phyloP scores from a whole-genome alignment of 2,329 filamentous ascomycete species.

The Coniochaeta ligniaria region DNA sequence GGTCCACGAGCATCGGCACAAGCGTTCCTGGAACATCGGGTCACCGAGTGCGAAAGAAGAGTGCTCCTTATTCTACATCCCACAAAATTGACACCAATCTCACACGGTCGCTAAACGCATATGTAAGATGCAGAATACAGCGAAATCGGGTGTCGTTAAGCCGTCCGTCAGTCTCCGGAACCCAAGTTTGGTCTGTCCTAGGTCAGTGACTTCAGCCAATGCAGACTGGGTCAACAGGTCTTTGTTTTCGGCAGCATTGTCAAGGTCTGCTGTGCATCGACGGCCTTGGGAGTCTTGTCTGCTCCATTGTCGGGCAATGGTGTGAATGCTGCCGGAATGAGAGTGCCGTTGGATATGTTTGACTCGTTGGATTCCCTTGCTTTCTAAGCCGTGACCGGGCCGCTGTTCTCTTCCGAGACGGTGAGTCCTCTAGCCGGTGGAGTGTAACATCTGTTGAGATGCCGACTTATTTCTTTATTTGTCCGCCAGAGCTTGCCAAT shows the following conservation, averaged over 20 bases:
- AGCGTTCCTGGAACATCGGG: conserved; percentile 6
- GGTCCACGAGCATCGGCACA: no score
- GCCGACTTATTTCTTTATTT: no score
- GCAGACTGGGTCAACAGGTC: no score
- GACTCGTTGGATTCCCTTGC: neutral
- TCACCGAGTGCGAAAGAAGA: conserved; percentile 12
- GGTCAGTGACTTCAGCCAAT: no score
- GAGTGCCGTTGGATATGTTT: neutral
- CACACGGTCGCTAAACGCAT: conserved; percentile 14
- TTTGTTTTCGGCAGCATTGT: no score
- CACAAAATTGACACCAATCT: conserved; percentile 15
- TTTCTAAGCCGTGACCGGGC: no score
- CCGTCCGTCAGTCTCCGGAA: no score
- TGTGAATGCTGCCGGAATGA: neutral
- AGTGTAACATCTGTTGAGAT: no score
- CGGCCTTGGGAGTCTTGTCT: neutral
- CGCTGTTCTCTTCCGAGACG: no score
- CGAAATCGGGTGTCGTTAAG: conserved; percentile 16
- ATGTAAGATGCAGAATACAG: conserved; percentile 16
- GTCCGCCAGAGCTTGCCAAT: no score
- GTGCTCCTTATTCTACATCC: conserved; percentile 11
- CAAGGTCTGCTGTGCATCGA: neutral
- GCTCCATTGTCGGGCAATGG: neutral
- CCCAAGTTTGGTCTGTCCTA: no score
- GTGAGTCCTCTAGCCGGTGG: no score